A percentile compares a stretch with the other conserved stretches of the same genome.
Conservation (phyloP, 2,329 filamentous ascomycete species). For the Phaeoacremonium minimum region DNA sequence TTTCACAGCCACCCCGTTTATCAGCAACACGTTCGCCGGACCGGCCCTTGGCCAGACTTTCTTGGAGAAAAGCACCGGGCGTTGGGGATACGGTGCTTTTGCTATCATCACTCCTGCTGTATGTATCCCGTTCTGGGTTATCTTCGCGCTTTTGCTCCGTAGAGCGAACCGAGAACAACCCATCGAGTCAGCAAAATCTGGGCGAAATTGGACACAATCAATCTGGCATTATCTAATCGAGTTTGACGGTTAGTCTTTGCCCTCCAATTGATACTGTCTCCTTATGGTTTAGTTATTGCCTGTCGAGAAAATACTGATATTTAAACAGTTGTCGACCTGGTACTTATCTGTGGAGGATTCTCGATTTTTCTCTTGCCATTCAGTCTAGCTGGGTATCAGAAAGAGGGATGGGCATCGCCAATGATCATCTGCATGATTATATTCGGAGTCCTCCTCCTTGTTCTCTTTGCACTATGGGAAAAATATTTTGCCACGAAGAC, state of each 20-base stretch:
- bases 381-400: conserved; percentile 37
- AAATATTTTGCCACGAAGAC: conserved; percentile 50
- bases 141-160: conserved; percentile 1
- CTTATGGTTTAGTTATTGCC: too few relatives aligned
- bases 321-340: conserved; percentile 37
- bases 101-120: conserved; percentile 3
- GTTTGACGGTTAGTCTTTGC: conserved; percentile 56
- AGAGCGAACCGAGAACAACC: too few relatives aligned
- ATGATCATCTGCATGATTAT: conserved; percentile 22
- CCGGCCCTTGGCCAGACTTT: conserved; percentile 1
- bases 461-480: conserved; percentile 43
- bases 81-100: conserved; percentile 1
- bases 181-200: conserved; percentile 11
- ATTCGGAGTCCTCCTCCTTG: conserved; percentile 49
- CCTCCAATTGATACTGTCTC: too few relatives aligned
- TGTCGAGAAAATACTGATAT: conserved; percentile 13
- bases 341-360: conserved; percentile 50
- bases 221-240: conserved; percentile 20
- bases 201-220: conserved; percentile 13
- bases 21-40: conserved; percentile 3
- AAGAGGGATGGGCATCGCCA: conserved; percentile 16
- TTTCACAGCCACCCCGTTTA: conserved; percentile 4
- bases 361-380: conserved; percentile 59
- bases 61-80: conserved; percentile 1
- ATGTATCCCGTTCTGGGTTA: background rate